Base-by-base conservation (phyloP, 2,329 filamentous ascomycete genomes). In the Scytalidium sp. region DNA sequence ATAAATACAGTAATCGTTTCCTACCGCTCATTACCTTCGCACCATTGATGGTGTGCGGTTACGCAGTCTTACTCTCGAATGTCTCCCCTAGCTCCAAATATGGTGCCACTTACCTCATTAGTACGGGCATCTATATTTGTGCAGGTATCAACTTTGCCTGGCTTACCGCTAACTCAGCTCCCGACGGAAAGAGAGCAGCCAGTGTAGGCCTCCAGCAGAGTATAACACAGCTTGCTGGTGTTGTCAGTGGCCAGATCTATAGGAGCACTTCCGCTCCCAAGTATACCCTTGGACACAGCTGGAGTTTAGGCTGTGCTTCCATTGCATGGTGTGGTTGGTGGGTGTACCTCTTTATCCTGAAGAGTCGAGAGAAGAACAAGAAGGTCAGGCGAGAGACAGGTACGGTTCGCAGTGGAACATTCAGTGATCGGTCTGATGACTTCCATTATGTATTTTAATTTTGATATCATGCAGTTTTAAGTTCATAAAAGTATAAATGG, bases 81-180 rank as follows among this genome's bases (percentile, higher is more conserved):
- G 25, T 29, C 25, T 29, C 25, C 13, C 13, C 25, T 7, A 72
- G 73, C 0, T 70, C 76, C 43, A 69, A 73, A 48, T 79, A 74
- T 62, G 75, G 79, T 50, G 74, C 70, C 3, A 75, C 72, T 1
- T 79, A 73, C 58, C 62, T 80, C 13, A 72, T 70, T 42, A 74
- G 72, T 2, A 64, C 75, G 5, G 70, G 73, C 1, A 70, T 75
- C 2, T 79, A 78, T 51, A 73, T 68, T 8, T 70, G 71, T 1
- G 69, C 74, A 0, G 78, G 79, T 0, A 54, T 75, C 15, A 75
- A 75, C 56, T 53, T 46, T 72, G 74, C 72, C 7, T 76, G 74
- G 74, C 61, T 76, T 17, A 72, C 70, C 40, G 68, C 70, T 50
- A 76, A 74, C 47, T 60, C 70, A 8, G 73, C 73, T 19, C 70